Conservation (phyloP, 169 alveolate species). For the Haemoproteus tartakovskyi region DNA sequence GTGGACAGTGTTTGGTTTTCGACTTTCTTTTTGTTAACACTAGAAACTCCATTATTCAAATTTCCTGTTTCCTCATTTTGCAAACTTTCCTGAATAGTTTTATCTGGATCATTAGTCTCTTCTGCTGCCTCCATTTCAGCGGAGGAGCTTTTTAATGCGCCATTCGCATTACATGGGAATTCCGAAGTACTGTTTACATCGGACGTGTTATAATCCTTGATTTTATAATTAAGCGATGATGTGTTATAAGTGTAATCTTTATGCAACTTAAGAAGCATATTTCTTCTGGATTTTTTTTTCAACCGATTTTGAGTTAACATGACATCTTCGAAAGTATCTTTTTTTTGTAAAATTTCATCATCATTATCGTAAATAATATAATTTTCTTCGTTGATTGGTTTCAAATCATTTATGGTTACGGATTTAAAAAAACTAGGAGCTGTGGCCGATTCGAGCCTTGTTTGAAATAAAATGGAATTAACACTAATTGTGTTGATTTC, state of each 20-base stretch:
- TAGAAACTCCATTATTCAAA: too few species aligned
- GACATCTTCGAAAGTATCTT: slow-evolving; percentile 64
- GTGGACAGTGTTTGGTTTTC: too few species aligned
- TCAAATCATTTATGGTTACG: slow-evolving; percentile 48
- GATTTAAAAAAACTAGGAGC: slow-evolving; percentile 45
- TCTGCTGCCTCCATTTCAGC: not conserved
- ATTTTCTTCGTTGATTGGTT: slow-evolving; percentile 63
- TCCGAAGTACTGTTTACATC: slow-evolving; percentile 62
- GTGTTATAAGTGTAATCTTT: slow-evolving; percentile 60
- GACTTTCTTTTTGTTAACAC: not conserved
- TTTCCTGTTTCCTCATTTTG: too few species aligned
- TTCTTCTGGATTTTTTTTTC: slow-evolving; percentile 63
- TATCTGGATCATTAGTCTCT: not conserved
- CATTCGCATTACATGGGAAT: slow-evolving; percentile 44
- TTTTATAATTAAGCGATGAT: slow-evolving; percentile 39
- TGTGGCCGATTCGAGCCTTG: slow-evolving; percentile 39
- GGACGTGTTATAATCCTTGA: slow-evolving; percentile 51
- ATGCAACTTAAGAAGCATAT: slow-evolving; percentile 38
- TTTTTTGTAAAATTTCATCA: slow-evolving; percentile 60
- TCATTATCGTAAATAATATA: slow-evolving; percentile 61
- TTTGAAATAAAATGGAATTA: slow-evolving; percentile 55
- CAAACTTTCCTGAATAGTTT: not conserved
- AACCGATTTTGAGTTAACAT: slow-evolving; percentile 64
- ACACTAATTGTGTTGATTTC: slow-evolving; percentile 69
- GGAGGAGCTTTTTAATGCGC: slow-evolving; percentile 15